Base-by-base conservation (phyloP, 768 basidiomycete genomes). In the Leccinum aurantiacum region DNA sequence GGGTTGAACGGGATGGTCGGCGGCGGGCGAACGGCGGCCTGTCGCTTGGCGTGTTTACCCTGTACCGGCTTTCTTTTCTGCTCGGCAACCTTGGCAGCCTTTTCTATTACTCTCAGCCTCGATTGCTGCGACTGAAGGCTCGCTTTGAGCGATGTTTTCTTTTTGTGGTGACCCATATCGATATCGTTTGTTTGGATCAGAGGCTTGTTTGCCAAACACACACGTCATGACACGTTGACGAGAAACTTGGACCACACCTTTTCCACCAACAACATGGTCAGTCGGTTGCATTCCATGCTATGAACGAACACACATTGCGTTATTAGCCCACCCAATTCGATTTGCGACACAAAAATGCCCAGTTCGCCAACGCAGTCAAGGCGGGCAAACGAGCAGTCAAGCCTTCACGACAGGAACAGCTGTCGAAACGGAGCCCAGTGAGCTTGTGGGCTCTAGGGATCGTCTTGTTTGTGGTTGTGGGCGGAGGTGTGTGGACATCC, bases 321-420 rank as follows among this genome's bases (percentile, higher is more conserved):
- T 33, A 17, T 38, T 67, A 91, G 89, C 90, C 90, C 56, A 90
- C 88, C 57, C 84, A 89, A 79, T 91, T 90, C 71, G 91, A 93
- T 68, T 81, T 92, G 76, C 87, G 89, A 66, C 84, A 86, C 69
- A 84, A 85, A 74, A 94, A 93, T 74, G 82, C 81, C 59, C 88
- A 91, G 76, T 94, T 94, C 75, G 89, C 87, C 44, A 84, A 80
- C 60, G 85, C 86, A 61, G 87, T 84, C 63, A 84, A 83, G 63
- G 74, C 82, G 38, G 91, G 91, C 66, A 93, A 91, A 80, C 89
- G 90, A 51, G 84, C 89, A 2, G 81, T 83, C 60, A 87, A 89
- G 63, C 79, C 80, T 13, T 91, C 91, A 54, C 81, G 88, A 60
- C 85, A 88, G 65, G 90, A 93, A 59, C 80, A 79, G 63, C 76